These are phyloP conservation scores for Cryoendolithus antarcticus DNA, from an alignment of 2,329 filamentous ascomycete genomes.

Conservation along the genomic window DNA sequence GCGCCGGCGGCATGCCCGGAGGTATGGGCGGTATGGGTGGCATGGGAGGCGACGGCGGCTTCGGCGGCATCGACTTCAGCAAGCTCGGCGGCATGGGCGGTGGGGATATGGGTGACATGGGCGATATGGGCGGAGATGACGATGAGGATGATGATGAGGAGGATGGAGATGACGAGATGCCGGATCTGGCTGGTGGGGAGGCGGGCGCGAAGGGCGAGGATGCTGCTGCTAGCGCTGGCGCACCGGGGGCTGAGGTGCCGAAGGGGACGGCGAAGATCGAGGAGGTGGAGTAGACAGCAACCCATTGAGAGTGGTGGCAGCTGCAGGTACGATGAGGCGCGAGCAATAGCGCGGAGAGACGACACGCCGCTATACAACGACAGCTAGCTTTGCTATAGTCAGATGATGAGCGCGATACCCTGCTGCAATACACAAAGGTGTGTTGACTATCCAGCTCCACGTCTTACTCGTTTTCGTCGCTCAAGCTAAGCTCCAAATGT, in stretches of 20 bases:
- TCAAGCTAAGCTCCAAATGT: no score
- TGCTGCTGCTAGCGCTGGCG: constrained; percentile 22
- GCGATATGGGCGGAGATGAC: constrained; percentile 18
- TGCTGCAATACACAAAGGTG: no score
- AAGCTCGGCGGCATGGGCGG: constrained; percentile 47
- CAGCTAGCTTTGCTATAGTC: no score
- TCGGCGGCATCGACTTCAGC: constrained; percentile 33
- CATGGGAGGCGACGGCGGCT: constrained; percentile 28
- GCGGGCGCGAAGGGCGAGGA: constrained; percentile 11
- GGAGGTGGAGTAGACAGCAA: constrained; percentile 26
- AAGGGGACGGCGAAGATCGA: constrained; percentile 28
- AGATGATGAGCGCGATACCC: no score
- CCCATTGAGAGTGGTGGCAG: no score
- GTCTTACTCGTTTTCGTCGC: no score
- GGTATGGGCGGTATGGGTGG: constrained; percentile 29
- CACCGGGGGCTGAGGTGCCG: constrained; percentile 3
- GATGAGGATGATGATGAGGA: constrained; percentile 51
- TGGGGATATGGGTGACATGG: constrained; percentile 31
- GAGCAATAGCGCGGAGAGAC: no score
- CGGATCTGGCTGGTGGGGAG: constrained; percentile 58
- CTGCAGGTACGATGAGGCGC: no score
- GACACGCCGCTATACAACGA: no score
- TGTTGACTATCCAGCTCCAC: no score
- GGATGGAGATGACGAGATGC: constrained; percentile 66
- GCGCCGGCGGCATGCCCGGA: constrained; percentile 17